Conservation (phyloP, 2,329 filamentous ascomycete genomes). For the Rutstroemia sp. region DNA sequence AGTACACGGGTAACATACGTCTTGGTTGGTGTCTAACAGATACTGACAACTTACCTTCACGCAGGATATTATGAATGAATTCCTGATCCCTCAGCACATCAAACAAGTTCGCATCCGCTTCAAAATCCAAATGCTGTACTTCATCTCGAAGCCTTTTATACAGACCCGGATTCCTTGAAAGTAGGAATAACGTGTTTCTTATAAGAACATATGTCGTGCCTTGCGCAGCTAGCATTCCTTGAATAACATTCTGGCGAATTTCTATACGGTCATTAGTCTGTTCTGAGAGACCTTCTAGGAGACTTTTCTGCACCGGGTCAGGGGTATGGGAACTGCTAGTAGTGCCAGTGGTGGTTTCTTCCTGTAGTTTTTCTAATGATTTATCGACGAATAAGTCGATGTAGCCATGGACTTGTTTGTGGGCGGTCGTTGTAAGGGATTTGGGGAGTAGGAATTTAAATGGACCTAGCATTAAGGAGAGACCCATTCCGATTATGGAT, state of each 20-base stretch:
- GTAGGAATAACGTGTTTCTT: constrained; percentile 1
- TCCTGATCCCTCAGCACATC: not conserved
- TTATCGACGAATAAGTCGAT: not conserved
- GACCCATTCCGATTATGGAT: not conserved
- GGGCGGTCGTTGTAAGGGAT: not conserved
- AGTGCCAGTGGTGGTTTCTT: too few relatives aligned
- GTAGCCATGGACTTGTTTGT: not conserved
- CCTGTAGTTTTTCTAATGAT: not conserved
- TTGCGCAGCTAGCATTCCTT: not conserved
- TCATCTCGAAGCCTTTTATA: not conserved
- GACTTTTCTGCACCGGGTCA: not conserved
- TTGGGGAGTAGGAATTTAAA: not conserved
- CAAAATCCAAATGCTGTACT: not conserved
- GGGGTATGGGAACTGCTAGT: too few relatives aligned
- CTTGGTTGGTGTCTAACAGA: not conserved
- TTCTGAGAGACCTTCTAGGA: not conserved
- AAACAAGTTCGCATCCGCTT: not conserved
- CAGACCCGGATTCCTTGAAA: not conserved
- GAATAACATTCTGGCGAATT: constrained; percentile 1
- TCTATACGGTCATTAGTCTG: not conserved
- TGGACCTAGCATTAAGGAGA: constrained; percentile 1
- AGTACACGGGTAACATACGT: not conserved
- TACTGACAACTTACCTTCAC: not conserved
- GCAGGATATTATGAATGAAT: not conserved
- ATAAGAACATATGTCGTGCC: not conserved